phyloP scores from a whole-genome alignment of 331 rosid species.

The Spiraea crenata region DNA sequence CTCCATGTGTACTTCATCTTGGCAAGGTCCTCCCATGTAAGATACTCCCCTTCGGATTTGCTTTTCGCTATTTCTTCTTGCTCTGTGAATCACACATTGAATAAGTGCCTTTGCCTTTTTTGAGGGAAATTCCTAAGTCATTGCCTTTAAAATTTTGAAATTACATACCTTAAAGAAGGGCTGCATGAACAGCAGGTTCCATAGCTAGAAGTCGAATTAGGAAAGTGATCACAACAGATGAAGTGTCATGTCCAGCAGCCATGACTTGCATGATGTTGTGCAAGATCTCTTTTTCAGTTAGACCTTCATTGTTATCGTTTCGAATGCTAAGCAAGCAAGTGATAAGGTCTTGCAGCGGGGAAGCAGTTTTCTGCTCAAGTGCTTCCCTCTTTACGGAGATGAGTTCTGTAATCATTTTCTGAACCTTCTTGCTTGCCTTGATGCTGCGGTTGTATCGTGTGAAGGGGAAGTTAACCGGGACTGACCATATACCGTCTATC shows the following conservation, averaged over 20 bases:
- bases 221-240: conserved; percentile 60
- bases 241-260: conserved; percentile 73
- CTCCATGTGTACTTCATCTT: conserved; percentile 78
- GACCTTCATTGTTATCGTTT: conserved; percentile 24
- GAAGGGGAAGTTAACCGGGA: conserved; percentile 66
- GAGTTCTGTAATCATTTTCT: conserved; percentile 40
- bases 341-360: conserved; percentile 58
- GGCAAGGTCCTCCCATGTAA: conserved; percentile 64
- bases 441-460: conserved; percentile 63
- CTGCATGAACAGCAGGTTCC: conserved; percentile 49
- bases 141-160: background rate
- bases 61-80: conserved; percentile 54
- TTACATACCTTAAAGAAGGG: conserved; percentile 60
- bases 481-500: conserved; percentile 57
- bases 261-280: conserved; percentile 51
- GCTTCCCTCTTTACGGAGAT: conserved; percentile 44
- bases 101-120: background rate
- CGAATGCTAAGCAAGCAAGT: conserved; percentile 50
- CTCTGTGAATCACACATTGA: conserved; percentile 31
- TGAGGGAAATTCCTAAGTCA: background rate
- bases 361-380: conserved; percentile 30
- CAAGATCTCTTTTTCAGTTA: conserved; percentile 58
- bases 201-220: conserved; percentile 49
- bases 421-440: conserved; percentile 48
- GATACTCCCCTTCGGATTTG: conserved; percentile 43